These are phyloP conservation scores for Acidiella bohemica DNA, from an alignment of 495 filamentous ascomycete genomes.

Conservation along the genomic window DNA sequence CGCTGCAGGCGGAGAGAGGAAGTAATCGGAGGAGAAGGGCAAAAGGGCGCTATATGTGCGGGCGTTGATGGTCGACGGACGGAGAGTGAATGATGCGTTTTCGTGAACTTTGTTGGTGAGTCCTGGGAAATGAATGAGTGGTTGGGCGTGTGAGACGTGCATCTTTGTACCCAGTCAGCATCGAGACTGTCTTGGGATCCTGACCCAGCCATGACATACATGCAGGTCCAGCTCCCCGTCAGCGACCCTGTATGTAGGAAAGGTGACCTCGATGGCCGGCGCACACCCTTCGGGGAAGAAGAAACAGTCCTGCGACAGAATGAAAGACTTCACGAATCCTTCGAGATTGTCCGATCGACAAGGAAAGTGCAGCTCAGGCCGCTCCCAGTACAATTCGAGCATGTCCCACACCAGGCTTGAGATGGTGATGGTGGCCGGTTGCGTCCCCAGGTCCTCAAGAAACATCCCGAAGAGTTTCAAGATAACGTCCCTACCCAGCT, in stretches of 20 bases:
- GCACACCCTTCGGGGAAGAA: not conserved
- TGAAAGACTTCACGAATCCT: constrained; percentile 3
- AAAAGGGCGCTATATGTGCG: not conserved
- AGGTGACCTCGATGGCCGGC: constrained; percentile 7
- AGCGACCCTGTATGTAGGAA: not conserved
- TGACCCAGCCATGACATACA: no score
- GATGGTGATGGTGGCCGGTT: constrained; percentile 11
- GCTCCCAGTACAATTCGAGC: constrained; percentile 1
- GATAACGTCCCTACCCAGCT: no score
- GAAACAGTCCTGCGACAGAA: constrained; percentile 9
- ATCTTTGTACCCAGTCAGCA: not conserved
- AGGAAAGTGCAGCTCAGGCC: not conserved
- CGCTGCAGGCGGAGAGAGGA: constrained; percentile 2
- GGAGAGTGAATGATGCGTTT: not conserved
- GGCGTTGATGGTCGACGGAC: not conserved
- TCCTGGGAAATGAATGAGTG: constrained; percentile 1
- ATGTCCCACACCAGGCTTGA: constrained; percentile 14
- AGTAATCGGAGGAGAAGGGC: constrained; percentile 1
- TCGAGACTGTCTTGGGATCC: no score
- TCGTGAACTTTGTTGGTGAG: constrained; percentile 5
- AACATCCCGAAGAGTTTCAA: constrained; percentile 4
- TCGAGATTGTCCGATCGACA: constrained; percentile 1
- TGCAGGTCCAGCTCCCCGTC: not conserved
- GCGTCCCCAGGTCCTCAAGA: constrained; percentile 2
- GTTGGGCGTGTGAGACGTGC: not conserved